Conservation (phyloP, 2,329 filamentous ascomycete species). For the Xylariaceae sp. region DNA sequence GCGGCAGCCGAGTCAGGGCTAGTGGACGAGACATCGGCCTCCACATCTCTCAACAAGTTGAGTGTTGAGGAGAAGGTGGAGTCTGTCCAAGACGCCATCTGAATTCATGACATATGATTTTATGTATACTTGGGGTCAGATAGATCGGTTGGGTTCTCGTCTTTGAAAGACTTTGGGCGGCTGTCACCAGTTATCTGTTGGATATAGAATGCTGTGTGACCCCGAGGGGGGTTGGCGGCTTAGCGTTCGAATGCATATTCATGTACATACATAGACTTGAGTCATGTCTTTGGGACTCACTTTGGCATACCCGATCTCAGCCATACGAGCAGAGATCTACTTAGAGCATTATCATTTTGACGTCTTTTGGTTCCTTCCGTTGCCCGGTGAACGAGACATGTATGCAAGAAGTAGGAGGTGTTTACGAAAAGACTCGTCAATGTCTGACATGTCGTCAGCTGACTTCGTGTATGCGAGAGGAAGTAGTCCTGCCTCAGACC, state of each 20-base stretch:
- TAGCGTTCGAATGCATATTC: not conserved
- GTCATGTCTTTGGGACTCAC: too few relatives aligned
- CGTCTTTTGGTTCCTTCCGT: too few relatives aligned
- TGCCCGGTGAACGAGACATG: too few relatives aligned
- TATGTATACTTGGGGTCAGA: not conserved
- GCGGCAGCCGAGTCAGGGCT: not conserved
- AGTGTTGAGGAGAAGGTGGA: slow-evolving; percentile 5
- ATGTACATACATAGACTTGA: too few relatives aligned
- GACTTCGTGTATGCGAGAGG: not conserved
- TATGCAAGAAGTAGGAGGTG: too few relatives aligned
- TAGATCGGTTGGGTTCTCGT: not conserved
- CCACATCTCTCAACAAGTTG: not conserved
- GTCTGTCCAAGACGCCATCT: not conserved
- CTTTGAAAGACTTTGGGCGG: not conserved
- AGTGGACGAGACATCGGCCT: not conserved
- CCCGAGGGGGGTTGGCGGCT: not conserved
- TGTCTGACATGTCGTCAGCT: not conserved
- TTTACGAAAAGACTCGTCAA: too few relatives aligned
- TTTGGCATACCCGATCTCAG: too few relatives aligned
- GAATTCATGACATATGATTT: not conserved
- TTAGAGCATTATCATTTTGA: too few relatives aligned
- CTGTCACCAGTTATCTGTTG: not conserved
- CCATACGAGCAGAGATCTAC: too few relatives aligned
- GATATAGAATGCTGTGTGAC: not conserved
- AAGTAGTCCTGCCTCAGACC: not conserved